Conservation (phyloP, 2,329 filamentous ascomycete species). For the Colletotrichum acutatum region DNA sequence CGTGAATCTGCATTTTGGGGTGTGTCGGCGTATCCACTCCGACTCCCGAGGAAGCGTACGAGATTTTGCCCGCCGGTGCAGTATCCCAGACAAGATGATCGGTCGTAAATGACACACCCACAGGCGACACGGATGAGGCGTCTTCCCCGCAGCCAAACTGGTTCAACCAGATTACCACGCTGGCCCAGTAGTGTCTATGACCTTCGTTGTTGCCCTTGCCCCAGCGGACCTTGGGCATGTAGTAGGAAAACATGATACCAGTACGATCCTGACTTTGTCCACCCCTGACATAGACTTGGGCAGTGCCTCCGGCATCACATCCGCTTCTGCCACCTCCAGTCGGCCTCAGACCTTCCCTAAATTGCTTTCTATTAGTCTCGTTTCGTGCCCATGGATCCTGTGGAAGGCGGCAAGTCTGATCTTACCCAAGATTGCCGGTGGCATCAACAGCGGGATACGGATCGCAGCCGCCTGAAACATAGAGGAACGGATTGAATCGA, state of each 20-base stretch:
- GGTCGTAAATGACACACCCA: not conserved
- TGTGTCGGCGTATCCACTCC: not conserved
- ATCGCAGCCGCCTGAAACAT: not conserved
- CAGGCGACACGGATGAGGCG: not conserved
- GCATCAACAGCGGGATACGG: not conserved
- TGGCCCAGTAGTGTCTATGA: constrained; percentile 2
- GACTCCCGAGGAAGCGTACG: not conserved
- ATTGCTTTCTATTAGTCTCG: not conserved
- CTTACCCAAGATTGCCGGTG: not conserved
- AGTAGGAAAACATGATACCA: constrained; percentile 4
- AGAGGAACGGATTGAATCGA: not conserved
- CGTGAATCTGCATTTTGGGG: not conserved
- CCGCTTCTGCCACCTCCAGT: not conserved
- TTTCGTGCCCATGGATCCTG: not conserved
- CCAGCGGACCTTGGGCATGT: constrained; percentile 4
- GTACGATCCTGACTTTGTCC: not conserved
- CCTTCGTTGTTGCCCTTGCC: not conserved
- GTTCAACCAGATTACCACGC: constrained; percentile 1
- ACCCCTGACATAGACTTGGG: not conserved
- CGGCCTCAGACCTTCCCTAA: not conserved
- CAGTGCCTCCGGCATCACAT: not conserved
- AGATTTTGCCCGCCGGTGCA: not conserved
- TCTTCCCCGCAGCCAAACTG: not conserved
- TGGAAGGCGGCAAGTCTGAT: no score
- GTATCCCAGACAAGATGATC: not conserved